Conservation (phyloP, 768 basidiomycete species). For the Suillus subaureus region DNA sequence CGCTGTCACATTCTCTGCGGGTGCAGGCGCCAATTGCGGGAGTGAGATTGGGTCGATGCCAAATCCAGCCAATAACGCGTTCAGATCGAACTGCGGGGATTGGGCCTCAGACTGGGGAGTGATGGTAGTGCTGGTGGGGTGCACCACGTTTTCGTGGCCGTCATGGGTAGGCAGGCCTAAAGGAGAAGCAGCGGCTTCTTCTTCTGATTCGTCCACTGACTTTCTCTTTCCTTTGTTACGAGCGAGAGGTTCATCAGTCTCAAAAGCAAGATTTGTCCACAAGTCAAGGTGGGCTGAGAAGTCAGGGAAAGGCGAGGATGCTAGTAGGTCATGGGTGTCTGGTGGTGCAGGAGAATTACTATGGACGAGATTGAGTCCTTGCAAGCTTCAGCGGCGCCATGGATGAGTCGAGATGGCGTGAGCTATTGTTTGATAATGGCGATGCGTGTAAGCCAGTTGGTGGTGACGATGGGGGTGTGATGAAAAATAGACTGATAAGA, state of each 20-base stretch:
- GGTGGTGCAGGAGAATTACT: slow-evolving; percentile 45
- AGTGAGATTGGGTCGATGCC: slow-evolving; percentile 46
- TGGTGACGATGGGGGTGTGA: slow-evolving; percentile 13
- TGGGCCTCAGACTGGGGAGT: slow-evolving; percentile 38
- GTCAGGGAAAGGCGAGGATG: slow-evolving; percentile 69
- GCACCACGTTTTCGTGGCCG: slow-evolving; percentile 60
- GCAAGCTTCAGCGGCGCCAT: slow-evolving; percentile 69
- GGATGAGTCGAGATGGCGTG: slow-evolving; percentile 34
- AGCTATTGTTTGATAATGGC: neutral
- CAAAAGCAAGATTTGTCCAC: slow-evolving; percentile 83
- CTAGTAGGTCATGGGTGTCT: slow-evolving; percentile 58
- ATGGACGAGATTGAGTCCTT: slow-evolving; percentile 82
- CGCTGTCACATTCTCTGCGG: slow-evolving; percentile 32
- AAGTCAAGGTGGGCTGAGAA: slow-evolving; percentile 77
- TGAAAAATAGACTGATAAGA: slow-evolving; percentile 18
- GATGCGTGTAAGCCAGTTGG: slow-evolving; percentile 6
- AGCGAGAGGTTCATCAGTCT: slow-evolving; percentile 63
- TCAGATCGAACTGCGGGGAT: slow-evolving; percentile 47
- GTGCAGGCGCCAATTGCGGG: slow-evolving; percentile 27
- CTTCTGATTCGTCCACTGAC: slow-evolving; percentile 40
- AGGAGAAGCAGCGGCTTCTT: slow-evolving; percentile 31
- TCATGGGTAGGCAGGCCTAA: slow-evolving; percentile 45
- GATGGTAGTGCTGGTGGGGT: slow-evolving; percentile 43
- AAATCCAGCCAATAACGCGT: slow-evolving; percentile 37
- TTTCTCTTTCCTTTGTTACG: slow-evolving; percentile 36